Conservation (phyloP, 805 yeast genomes). For the Candida morakotiae region DNA sequence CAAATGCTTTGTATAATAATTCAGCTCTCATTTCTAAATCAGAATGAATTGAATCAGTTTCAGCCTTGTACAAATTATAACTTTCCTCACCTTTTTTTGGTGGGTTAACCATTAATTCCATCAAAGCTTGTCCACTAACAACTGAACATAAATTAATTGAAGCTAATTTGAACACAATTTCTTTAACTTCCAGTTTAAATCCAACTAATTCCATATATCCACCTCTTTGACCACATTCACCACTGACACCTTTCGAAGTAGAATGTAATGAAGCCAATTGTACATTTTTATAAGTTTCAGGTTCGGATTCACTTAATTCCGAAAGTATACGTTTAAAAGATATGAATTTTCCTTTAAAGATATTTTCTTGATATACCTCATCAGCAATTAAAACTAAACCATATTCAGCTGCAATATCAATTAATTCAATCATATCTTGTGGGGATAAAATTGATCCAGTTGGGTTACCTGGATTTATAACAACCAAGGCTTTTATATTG, state of each 20-base stretch:
- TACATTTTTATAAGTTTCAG: slow-evolving; percentile 60
- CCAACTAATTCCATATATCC: slow-evolving; percentile 96
- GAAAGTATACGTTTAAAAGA: slow-evolving; percentile 81
- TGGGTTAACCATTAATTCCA: slow-evolving; percentile 91
- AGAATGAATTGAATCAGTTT: slow-evolving; percentile 57
- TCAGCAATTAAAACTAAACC: slow-evolving; percentile 90
- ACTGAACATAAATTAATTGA: slow-evolving; percentile 92
- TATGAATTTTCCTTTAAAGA: slow-evolving; percentile 75
- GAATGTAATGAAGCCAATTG: slow-evolving; percentile 93
- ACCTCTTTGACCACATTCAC: slow-evolving; percentile 99
- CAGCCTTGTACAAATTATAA: slow-evolving; percentile 59
- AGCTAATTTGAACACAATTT: slow-evolving; percentile 76
- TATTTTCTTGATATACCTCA: slow-evolving; percentile 95
- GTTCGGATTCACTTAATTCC: slow-evolving; percentile 50
- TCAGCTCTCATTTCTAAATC: slow-evolving; percentile 63
- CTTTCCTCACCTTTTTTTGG: slow-evolving; percentile 78
- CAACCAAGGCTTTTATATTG: slow-evolving; percentile 74
- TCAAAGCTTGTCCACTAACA: slow-evolving; percentile 89
- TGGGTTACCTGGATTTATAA: slow-evolving; percentile 98
- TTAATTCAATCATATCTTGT: slow-evolving; percentile 64
- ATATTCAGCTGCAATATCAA: slow-evolving; percentile 77
- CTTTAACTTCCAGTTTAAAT: slow-evolving; percentile 64
- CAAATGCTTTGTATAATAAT: slow-evolving; percentile 65
- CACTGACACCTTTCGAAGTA: slow-evolving; percentile 95
- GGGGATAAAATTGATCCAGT: slow-evolving; percentile 80